Evolutionary conservation across 2,329 filamentous ascomycete species (phyloP), one percentile per base, ranked within the genome.

Genomic region (Nothopassalora personata): DNA sequence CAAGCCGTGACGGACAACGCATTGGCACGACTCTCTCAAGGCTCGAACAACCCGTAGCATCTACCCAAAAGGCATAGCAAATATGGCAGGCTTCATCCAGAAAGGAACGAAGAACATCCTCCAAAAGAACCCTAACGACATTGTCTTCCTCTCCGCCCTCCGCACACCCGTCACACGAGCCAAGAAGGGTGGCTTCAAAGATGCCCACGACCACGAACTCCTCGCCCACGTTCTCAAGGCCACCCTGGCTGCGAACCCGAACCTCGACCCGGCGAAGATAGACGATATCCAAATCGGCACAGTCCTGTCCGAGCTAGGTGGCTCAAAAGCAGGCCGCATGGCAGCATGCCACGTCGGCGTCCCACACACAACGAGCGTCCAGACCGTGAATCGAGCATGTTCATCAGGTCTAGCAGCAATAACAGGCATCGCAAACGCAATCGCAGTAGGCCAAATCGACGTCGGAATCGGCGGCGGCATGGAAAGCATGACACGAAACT

Each of bases 401-500:
- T 85, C 86, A 15, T 90, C 86, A 6, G 88, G 87, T 2, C 80
- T 97, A 53, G 87, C 90, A 66, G 86, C 88, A 28, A 87, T 97
- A 53, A 87, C 90, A 1, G 77, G 80, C 13, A 80, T 96, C 3
- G 88, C 89, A 5, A 85, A 88, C 58, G 81, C 87, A 62, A 94
- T 97, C 67, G 82, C 85, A n/a, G 80, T 83, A 0, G 91, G 89
- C 1, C 82, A 84, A 66, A 88, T 93, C 54, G 83, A 86, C 62
- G 80, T 81, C 0, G 92, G 90, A 60, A 85, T 97, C 62, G 92
- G 86, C 9, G 92, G 89, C 1, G 92, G 92, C 31, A 96, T 95
- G 89, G 92, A 97, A 82, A 93, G 88, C 77, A 97, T 97, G 92
- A 96, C 90, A 64, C 79, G 88, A 65, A 96, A 96, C 76, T 97